A percentile compares a stretch with the other conserved stretches of the same genome.
phyloP scores from a whole-genome alignment of 2,329 filamentous ascomycete genomes.

The Leptosphaerulina australis region DNA sequence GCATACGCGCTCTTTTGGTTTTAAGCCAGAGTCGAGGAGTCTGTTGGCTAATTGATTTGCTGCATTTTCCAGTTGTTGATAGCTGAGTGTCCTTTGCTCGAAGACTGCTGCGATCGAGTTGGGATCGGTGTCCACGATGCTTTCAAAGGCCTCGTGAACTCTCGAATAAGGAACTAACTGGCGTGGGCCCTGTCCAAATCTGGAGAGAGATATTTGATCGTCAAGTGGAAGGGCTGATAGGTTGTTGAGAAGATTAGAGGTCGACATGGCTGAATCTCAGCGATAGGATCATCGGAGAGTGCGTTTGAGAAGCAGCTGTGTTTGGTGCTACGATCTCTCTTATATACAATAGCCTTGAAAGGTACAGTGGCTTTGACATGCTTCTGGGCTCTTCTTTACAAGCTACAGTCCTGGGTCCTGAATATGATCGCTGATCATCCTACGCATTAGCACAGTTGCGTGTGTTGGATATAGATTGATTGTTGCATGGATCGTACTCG shows the following conservation, averaged over 20 bases:
- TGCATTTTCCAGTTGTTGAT: conserved; percentile 20
- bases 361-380: not conserved
- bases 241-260: conserved; percentile 15
- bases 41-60: conserved; percentile 25
- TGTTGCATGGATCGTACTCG: not conserved
- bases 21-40: conserved; percentile 33
- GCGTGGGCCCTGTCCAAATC: conserved; percentile 33
- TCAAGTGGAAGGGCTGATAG: conserved; percentile 24
- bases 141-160: conserved; percentile 39
- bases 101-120: conserved; percentile 30
- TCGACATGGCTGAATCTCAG: not conserved
- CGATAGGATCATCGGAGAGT: not conserved
- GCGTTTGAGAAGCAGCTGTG: not conserved
- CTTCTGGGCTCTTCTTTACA: not conserved
- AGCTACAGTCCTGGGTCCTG: not conserved
- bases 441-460: not conserved
- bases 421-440: conserved; percentile 1
- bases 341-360: not conserved
- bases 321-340: not conserved
- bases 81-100: conserved; percentile 22
- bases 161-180: conserved; percentile 22
- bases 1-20: conserved; percentile 55
- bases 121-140: conserved; percentile 31
- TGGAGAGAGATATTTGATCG: conserved; percentile 29
- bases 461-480: conserved; percentile 10